Conservation (phyloP, 179 eudicot species). For the Amaranthus tricolor region DNA sequence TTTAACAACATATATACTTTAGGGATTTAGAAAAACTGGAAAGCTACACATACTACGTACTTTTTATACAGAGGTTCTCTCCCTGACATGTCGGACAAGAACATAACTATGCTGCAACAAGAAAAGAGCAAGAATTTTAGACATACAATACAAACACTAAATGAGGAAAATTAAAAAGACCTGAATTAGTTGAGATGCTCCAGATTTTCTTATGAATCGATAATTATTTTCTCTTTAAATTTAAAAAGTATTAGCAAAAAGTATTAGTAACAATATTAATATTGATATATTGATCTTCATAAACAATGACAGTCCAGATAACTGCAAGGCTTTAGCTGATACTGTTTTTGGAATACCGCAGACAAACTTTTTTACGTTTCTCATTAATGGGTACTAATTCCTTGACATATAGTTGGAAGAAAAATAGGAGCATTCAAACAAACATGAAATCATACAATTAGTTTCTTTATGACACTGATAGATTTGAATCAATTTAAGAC, state of each 20-base stretch:
- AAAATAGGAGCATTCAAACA: background rate
- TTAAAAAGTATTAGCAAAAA: background rate
- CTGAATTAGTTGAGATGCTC: background rate
- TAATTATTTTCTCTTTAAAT: background rate
- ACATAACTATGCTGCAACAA: slow-evolving; percentile 83
- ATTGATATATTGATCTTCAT: too few relatives aligned
- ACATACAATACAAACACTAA: background rate
- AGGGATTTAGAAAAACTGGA: slow-evolving; percentile 5
- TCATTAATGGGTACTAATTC: background rate
- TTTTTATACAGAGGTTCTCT: slow-evolving; percentile 96
- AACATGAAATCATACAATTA: background rate
- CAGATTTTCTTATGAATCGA: background rate
- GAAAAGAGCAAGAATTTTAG: slow-evolving; percentile 19
- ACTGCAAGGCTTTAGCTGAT: background rate
- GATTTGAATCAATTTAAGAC: background rate
- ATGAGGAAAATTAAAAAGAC: background rate
- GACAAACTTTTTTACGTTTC: background rate
- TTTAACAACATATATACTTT: background rate
- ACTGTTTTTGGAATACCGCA: background rate
- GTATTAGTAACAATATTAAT: background rate
- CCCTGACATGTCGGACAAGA: slow-evolving; percentile 99
- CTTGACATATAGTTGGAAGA: background rate
- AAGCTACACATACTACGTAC: slow-evolving; percentile 70
- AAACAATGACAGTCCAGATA: background rate
- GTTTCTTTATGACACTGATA: background rate